Evolutionary conservation across 2,329 filamentous ascomycete species (phyloP).

Genomic region (Colletotrichum simmondsii): DNA sequence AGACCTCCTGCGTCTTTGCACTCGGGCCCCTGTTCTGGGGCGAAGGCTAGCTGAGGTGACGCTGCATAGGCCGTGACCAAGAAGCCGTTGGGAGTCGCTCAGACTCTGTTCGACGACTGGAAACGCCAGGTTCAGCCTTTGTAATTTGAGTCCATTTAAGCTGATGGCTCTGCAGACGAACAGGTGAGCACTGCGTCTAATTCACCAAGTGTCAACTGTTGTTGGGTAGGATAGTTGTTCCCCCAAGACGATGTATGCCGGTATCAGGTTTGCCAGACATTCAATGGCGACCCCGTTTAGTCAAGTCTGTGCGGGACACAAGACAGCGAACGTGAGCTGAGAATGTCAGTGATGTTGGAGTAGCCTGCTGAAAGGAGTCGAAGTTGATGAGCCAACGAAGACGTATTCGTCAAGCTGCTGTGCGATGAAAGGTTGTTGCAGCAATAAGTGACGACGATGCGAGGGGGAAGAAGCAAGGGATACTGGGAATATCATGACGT

Average conservation of each 20-base stretch:
- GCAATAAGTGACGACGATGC: neutral
- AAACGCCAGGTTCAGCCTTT: neutral
- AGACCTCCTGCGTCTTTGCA: neutral
- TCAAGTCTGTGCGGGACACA: neutral
- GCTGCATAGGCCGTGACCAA: neutral
- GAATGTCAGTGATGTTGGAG: neutral
- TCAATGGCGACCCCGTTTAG: neutral
- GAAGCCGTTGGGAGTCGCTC: neutral
- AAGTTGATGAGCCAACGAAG: neutral
- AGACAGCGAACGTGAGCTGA: neutral
- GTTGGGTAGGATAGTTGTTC: neutral
- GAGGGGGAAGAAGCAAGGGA: neutral
- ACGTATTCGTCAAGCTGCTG: neutral
- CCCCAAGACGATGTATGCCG: neutral
- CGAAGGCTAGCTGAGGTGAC: neutral
- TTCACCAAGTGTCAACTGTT: neutral
- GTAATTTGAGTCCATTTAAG: neutral
- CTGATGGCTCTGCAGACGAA: neutral
- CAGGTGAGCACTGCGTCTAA: neutral
- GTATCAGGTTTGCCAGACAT: neutral
- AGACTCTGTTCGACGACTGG: neutral
- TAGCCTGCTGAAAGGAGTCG: neutral
- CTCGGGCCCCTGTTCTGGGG: neutral
- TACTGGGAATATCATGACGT: neutral
- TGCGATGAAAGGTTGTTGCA: neutral